These are phyloP conservation scores for Paraphoma sp. DNA, from an alignment of 2,329 filamentous ascomycete species.

Conservation along the genomic window DNA sequence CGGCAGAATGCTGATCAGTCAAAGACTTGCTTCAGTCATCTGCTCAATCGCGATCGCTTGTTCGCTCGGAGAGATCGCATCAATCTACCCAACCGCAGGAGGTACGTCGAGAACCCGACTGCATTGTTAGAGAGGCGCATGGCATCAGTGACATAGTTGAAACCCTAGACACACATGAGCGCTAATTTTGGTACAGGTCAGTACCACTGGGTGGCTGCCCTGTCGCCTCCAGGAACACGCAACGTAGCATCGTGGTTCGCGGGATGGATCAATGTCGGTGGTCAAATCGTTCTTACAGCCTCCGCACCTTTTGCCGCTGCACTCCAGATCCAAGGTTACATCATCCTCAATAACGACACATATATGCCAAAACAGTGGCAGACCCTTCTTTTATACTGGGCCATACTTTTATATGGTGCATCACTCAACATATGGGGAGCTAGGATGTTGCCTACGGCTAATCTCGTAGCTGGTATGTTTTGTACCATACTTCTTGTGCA, in stretches of 20 bases:
- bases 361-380: slow-evolving; percentile 55
- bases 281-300: slow-evolving; percentile 55
- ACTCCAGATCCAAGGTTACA: slow-evolving; percentile 44
- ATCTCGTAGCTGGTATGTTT: slow-evolving; percentile 25
- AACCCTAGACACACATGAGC: background rate
- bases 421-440: slow-evolving; percentile 54
- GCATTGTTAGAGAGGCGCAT: too few relatives aligned
- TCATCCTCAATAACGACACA: slow-evolving; percentile 51
- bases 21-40: slow-evolving; percentile 52
- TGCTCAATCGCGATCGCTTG: slow-evolving; percentile 71
- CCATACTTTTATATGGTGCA: slow-evolving; percentile 48
- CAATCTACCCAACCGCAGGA: slow-evolving; percentile 74
- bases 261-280: slow-evolving; percentile 55
- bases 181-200: slow-evolving; percentile 39
- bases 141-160: background rate
- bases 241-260: slow-evolving; percentile 49
- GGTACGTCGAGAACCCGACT: slow-evolving; percentile 54
- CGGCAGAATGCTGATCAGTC: background rate
- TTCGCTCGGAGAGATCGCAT: slow-evolving; percentile 74
- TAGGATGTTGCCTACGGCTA: slow-evolving; percentile 47
- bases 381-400: slow-evolving; percentile 58
- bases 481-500: too few relatives aligned
- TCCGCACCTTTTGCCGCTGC: slow-evolving; percentile 56
- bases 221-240: slow-evolving; percentile 44
- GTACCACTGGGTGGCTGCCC: slow-evolving; percentile 56